Conservation (phyloP, 495 filamentous ascomycete species). For the Coniosporium apollinis region DNA sequence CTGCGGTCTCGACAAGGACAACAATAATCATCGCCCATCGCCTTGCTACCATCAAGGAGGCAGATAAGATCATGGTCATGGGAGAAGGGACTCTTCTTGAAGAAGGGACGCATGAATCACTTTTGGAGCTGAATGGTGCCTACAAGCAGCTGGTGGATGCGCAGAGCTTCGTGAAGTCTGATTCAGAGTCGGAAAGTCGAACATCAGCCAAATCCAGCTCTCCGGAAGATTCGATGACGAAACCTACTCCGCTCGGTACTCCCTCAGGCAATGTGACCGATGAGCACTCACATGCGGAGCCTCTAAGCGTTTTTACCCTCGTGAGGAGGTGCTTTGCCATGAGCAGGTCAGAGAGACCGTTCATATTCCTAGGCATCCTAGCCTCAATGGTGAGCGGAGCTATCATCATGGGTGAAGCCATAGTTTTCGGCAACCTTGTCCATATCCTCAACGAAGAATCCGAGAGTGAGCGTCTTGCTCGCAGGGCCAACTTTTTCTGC, state of each 20-base stretch:
- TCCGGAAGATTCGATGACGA: too few species aligned
- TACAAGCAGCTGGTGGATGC: constrained; percentile 33
- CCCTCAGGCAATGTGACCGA: neutral
- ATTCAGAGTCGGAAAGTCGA: too few species aligned
- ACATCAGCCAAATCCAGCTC: too few species aligned
- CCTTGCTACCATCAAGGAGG: constrained; percentile 54
- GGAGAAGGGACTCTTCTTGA: constrained; percentile 47
- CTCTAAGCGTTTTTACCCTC: neutral
- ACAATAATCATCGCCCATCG: constrained; percentile 34
- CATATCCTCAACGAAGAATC: constrained; percentile 18
- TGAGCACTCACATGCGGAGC: neutral
- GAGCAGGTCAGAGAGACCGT: constrained; percentile 3
- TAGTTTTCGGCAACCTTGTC: constrained; percentile 37
- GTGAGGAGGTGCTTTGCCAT: constrained; percentile 2
- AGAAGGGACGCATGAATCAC: constrained; percentile 44
- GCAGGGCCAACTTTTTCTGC: constrained; percentile 28
- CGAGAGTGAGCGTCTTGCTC: constrained; percentile 9
- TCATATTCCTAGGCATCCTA: constrained; percentile 8
- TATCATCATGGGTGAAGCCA: constrained; percentile 28
- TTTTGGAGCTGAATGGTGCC: constrained; percentile 30
- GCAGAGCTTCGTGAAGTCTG: constrained; percentile 10
- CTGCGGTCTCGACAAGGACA: constrained; percentile 22
- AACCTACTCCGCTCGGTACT: neutral
- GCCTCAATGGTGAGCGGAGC: constrained; percentile 27
- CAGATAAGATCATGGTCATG: constrained; percentile 49